phyloP scores from a whole-genome alignment of 2,329 filamentous ascomycete genomes.

The Fusarium floridanum region DNA sequence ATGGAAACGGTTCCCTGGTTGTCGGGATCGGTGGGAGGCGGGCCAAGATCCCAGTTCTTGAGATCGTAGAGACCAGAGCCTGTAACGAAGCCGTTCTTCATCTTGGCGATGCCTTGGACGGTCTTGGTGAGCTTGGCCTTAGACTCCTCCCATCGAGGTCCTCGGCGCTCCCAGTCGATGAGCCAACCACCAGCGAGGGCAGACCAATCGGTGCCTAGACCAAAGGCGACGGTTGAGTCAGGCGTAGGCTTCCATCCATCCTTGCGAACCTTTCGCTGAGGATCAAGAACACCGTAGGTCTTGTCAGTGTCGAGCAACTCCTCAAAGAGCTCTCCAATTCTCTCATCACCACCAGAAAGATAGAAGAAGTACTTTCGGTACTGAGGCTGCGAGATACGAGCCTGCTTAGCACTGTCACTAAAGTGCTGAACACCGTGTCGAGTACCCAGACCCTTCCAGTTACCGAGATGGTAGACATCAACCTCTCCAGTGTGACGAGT shows the following conservation, averaged over 20 bases:
- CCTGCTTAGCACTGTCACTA: constrained; percentile 72
- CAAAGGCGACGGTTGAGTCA: constrained; percentile 59
- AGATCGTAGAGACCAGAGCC: constrained; percentile 66
- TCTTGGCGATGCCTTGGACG: constrained; percentile 63
- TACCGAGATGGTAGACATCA: constrained; percentile 71
- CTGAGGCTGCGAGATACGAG: constrained; percentile 67
- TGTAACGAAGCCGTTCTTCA: constrained; percentile 71
- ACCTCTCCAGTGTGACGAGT: constrained; percentile 72
- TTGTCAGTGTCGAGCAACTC: constrained; percentile 65
- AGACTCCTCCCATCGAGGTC: constrained; percentile 65
- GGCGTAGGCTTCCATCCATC: constrained; percentile 62
- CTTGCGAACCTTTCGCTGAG: constrained; percentile 69
- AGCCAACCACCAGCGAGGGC: constrained; percentile 69
- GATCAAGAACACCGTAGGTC: constrained; percentile 66
- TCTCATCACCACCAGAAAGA: constrained; percentile 70
- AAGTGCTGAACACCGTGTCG: constrained; percentile 74
- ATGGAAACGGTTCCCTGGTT: constrained; percentile 66
- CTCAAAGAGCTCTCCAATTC: constrained; percentile 66
- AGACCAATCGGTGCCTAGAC: constrained; percentile 71
- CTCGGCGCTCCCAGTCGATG: constrained; percentile 70
- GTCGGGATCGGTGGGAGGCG: constrained; percentile 64
- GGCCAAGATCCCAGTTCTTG: constrained; percentile 61
- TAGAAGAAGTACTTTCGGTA: constrained; percentile 69
- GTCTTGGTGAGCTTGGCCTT: constrained; percentile 63
- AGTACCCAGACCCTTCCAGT: constrained; percentile 71